Percentiles rank a stretch among this genome's conserved stretches.
Evolutionary conservation across 2,329 filamentous ascomycete genomes (phyloP).

Genomic region (Verticillium isaacii): DNA sequence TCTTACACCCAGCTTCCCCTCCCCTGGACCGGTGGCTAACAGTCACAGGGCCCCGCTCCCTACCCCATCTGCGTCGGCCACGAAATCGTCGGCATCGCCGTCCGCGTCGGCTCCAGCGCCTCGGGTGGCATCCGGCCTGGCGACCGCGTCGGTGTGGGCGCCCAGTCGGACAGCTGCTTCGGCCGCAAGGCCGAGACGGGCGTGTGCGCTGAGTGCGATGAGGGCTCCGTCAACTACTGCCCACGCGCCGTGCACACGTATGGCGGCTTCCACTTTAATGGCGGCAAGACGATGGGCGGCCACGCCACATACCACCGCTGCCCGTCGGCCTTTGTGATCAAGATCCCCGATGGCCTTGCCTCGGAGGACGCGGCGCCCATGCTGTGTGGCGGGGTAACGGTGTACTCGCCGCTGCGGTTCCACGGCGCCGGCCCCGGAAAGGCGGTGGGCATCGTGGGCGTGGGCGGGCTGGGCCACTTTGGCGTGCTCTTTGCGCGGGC

Average conservation of each 20-base stretch:
- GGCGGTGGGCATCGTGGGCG: constrained; percentile 59
- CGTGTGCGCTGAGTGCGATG: constrained; percentile 32
- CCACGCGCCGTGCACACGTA: constrained; percentile 36
- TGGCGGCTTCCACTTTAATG: constrained; percentile 35
- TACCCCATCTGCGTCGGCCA: constrained; percentile 14
- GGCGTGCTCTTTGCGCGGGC: constrained; percentile 65
- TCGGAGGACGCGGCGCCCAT: constrained; percentile 52
- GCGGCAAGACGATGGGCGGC: constrained; percentile 27
- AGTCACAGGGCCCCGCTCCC: constrained; percentile 7
- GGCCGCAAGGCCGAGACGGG: constrained; percentile 9
- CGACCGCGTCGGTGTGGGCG: constrained; percentile 55
- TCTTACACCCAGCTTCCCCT: not conserved
- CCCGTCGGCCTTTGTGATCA: constrained; percentile 41
- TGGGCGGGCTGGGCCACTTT: constrained; percentile 67
- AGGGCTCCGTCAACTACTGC: constrained; percentile 36
- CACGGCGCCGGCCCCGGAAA: constrained; percentile 64
- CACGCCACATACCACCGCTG: constrained; percentile 28
- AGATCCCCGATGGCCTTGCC: constrained; percentile 35
- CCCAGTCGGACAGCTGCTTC: constrained; percentile 51
- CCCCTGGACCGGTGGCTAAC: not conserved
- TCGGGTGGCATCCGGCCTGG: constrained; percentile 43
- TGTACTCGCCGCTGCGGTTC: constrained; percentile 58
- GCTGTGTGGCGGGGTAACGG: constrained; percentile 67
- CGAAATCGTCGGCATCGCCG: constrained; percentile 43
- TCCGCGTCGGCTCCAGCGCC: constrained; percentile 37